Percentiles rank a stretch among this genome's conserved stretches.
Evolutionary conservation across 1,284 basidiomycete species (phyloP).

Genomic region (Mrakiaceae sp.): DNA sequence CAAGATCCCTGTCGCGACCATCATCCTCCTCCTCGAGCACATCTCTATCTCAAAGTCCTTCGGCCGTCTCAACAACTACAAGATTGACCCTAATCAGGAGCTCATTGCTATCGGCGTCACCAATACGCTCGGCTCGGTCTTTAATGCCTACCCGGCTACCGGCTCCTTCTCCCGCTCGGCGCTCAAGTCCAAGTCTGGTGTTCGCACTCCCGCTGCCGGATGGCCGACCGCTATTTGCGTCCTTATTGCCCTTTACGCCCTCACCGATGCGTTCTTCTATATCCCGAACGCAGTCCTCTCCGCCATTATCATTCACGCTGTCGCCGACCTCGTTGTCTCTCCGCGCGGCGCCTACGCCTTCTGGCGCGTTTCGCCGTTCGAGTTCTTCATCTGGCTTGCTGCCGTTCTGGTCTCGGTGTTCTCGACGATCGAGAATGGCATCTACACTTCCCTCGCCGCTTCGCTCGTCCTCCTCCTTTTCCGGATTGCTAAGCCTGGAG

Average conservation of each 20-base stretch:
- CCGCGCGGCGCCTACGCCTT: constrained; percentile 79
- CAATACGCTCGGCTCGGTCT: constrained; percentile 58
- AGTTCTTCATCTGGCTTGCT: constrained; percentile 50
- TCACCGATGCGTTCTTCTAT: constrained; percentile 69
- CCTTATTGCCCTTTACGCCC: constrained; percentile 84
- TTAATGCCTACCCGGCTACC: constrained; percentile 89
- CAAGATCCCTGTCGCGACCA: constrained; percentile 81
- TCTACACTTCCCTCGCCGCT: constrained; percentile 77
- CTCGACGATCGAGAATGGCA: constrained; percentile 82
- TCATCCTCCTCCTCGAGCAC: constrained; percentile 90
- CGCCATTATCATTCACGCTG: constrained; percentile 92
- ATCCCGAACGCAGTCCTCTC: constrained; percentile 54
- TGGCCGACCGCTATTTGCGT: constrained; percentile 79
- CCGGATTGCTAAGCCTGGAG: constrained; percentile 82
- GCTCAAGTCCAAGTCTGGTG: constrained; percentile 89
- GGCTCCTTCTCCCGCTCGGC: constrained; percentile 97
- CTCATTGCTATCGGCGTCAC: constrained; percentile 92
- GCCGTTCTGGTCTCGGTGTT: constrained; percentile 84
- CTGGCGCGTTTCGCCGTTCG: constrained; percentile 88
- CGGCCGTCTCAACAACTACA: constrained; percentile 88
- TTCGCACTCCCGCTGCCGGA: constrained; percentile 86
- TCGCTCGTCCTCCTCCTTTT: constrained; percentile 77
- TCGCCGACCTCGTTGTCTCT: constrained; percentile 80
- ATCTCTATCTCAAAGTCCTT: constrained; percentile 95
- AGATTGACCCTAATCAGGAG: constrained; percentile 95